Conservation (phyloP, 23 red algal species). For the Chondrus crispus region DNA sequence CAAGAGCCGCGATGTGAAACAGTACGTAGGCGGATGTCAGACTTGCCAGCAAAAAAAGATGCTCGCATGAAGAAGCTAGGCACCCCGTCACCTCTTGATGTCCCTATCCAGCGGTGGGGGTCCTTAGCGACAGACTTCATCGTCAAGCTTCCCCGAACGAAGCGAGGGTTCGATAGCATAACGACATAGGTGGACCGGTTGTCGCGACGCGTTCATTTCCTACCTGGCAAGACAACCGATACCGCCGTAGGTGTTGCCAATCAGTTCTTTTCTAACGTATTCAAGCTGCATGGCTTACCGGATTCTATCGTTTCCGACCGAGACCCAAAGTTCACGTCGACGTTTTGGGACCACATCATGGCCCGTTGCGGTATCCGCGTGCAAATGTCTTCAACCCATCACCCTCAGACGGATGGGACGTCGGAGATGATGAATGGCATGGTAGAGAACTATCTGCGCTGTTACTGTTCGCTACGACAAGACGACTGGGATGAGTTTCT, state of each 20-base stretch:
- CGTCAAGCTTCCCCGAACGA: neutral
- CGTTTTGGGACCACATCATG: slow-evolving; percentile 3
- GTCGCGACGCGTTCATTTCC: slow-evolving; percentile 26
- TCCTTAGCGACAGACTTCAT: slow-evolving; percentile 22
- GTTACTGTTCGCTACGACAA: neutral
- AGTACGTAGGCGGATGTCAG: neutral
- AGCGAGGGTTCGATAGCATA: neutral
- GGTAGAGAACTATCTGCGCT: slow-evolving; percentile 1
- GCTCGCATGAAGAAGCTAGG: neutral
- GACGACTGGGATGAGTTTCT: slow-evolving; percentile 8
- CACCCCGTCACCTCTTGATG: neutral
- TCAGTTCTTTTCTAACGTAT: slow-evolving; percentile 14
- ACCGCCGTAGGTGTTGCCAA: neutral
- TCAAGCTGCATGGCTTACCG: slow-evolving; percentile 18
- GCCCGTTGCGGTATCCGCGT: neutral
- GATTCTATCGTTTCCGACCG: slow-evolving; percentile 12
- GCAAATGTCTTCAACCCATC: slow-evolving; percentile 17
- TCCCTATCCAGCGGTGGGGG: slow-evolving; percentile 4
- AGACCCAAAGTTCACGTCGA: slow-evolving; percentile 35
- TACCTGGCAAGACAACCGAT: neutral
- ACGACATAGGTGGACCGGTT: slow-evolving; percentile 21
- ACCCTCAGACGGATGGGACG: slow-evolving; percentile 32
- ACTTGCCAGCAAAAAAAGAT: slow-evolving; percentile 33
- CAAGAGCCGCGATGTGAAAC: neutral
- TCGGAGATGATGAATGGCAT: slow-evolving; percentile 37